Conservation (phyloP, 2,329 filamentous ascomycete genomes). For the Apiospora saccharicola region DNA sequence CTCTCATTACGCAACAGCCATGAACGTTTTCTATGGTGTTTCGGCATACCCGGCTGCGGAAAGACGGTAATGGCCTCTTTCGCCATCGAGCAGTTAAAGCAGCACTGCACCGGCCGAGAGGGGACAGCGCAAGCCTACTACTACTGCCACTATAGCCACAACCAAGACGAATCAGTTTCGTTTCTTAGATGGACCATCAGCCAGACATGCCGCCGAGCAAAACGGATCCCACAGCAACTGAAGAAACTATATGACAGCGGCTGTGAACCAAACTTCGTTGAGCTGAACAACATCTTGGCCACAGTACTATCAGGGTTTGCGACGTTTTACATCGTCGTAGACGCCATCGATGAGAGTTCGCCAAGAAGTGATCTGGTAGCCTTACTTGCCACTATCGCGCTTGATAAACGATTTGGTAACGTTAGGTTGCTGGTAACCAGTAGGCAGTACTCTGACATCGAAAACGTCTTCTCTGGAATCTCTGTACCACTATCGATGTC, state of each 20-base stretch:
- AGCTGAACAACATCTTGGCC: conserved; percentile 29
- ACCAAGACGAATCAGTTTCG: conserved; percentile 31
- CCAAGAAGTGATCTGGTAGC: conserved; percentile 27
- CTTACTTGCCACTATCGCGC: conserved; percentile 26
- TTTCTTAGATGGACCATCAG: conserved; percentile 33
- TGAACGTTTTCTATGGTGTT: background rate
- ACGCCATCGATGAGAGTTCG: conserved; percentile 36
- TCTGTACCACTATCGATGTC: conserved; percentile 24
- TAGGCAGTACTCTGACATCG: conserved; percentile 31
- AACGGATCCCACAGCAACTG: conserved; percentile 28
- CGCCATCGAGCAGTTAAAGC: conserved; percentile 27
- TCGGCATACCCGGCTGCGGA: background rate
- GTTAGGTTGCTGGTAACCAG: conserved; percentile 32
- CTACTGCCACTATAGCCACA: conserved; percentile 33
- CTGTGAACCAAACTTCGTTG: conserved; percentile 26
- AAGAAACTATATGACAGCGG: conserved; percentile 23
- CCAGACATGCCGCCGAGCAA: conserved; percentile 28
- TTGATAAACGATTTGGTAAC: conserved; percentile 29
- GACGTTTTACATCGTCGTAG: conserved; percentile 31
- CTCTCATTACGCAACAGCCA: background rate
- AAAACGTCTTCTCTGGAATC: conserved; percentile 22
- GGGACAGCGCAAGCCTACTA: conserved; percentile 28
- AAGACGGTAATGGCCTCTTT: conserved; percentile 32
- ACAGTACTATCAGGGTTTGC: conserved; percentile 23
- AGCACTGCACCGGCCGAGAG: background rate